Evolutionary conservation across 768 basidiomycete genomes (phyloP).

Genomic region (Amanita subjunquillea): DNA sequence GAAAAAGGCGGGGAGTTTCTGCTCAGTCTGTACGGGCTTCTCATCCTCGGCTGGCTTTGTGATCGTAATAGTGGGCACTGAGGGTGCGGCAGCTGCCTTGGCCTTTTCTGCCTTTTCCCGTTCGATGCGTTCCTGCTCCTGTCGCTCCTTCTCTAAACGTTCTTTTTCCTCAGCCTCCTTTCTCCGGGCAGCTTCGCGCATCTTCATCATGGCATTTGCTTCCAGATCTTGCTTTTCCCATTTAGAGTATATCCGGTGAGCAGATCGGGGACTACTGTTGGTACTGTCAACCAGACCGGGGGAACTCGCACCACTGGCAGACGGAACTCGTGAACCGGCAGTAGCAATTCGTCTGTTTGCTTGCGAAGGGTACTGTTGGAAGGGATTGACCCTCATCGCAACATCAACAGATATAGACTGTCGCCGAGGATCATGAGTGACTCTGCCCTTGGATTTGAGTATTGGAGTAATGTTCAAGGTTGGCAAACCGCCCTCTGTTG

Average conservation of each 20-base stretch:
- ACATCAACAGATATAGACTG: conserved; percentile 36
- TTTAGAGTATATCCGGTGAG: conserved; percentile 46
- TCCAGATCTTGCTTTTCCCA: conserved; percentile 86
- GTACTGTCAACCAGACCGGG: conserved; percentile 43
- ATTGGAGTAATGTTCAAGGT: conserved; percentile 13
- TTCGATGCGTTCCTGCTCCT: conserved; percentile 21
- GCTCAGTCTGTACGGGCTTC: neutral
- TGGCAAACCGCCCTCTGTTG: conserved; percentile 20
- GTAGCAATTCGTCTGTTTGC: conserved; percentile 26
- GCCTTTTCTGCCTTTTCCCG: conserved; percentile 17
- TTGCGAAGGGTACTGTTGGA: conserved; percentile 19
- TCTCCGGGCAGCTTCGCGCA: conserved; percentile 39
- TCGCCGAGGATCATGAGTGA: conserved; percentile 23
- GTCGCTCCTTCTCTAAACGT: conserved; percentile 16
- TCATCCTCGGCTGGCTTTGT: conserved; percentile 2
- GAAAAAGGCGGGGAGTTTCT: neutral
- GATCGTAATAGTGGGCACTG: conserved; percentile 9
- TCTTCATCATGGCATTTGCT: conserved; percentile 65
- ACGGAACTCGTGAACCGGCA: conserved; percentile 31
- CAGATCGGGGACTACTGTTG: conserved; percentile 26
- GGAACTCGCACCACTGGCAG: conserved; percentile 16
- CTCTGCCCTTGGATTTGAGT: conserved; percentile 7
- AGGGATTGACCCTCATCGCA: conserved; percentile 41
- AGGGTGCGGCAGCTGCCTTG: conserved; percentile 8
- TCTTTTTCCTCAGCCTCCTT: conserved; percentile 35